These are phyloP conservation scores for Ramalina peruviana DNA, from an alignment of 495 filamentous ascomycete species.

Conservation along the genomic window DNA sequence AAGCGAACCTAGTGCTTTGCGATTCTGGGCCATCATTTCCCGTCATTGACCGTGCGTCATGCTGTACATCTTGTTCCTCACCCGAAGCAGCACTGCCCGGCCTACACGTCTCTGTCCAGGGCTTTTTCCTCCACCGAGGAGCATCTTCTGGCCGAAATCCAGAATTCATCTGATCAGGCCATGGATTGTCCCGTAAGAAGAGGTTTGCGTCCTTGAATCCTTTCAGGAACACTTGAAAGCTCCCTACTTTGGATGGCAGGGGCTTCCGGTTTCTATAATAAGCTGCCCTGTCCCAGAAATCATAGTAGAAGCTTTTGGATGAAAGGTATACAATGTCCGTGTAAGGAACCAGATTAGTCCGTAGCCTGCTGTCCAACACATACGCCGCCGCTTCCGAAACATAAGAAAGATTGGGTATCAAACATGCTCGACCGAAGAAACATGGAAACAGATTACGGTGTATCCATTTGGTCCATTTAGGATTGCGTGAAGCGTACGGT, in stretches of 20 bases:
- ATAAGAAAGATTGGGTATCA: constrained; percentile 98
- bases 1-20: constrained; percentile 45
- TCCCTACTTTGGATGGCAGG: constrained; percentile 84
- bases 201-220: constrained; percentile 94
- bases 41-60: constrained; percentile 30
- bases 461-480: constrained; percentile 95
- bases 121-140: constrained; percentile 53
- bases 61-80: constrained; percentile 54
- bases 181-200: constrained; percentile 87
- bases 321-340: constrained; percentile 90
- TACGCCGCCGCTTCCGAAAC: constrained; percentile 97
- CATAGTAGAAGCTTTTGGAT: constrained; percentile 95
- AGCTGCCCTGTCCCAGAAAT: constrained; percentile 86
- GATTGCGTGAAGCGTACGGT: constrained; percentile 82
- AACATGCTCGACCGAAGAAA: constrained; percentile 87
- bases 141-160: constrained; percentile 58
- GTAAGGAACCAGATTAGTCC: constrained; percentile 86
- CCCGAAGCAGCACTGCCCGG: constrained; percentile 52
- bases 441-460: constrained; percentile 91
- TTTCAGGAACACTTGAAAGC: constrained; percentile 94
- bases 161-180: constrained; percentile 87
- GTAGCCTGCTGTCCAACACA: constrained; percentile 77
- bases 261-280: constrained; percentile 77
- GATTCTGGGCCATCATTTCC: constrained; percentile 35
- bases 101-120: constrained; percentile 78